Evolutionary conservation across 1,284 basidiomycete species (phyloP).

Genomic region (Ustilago nuda): DNA sequence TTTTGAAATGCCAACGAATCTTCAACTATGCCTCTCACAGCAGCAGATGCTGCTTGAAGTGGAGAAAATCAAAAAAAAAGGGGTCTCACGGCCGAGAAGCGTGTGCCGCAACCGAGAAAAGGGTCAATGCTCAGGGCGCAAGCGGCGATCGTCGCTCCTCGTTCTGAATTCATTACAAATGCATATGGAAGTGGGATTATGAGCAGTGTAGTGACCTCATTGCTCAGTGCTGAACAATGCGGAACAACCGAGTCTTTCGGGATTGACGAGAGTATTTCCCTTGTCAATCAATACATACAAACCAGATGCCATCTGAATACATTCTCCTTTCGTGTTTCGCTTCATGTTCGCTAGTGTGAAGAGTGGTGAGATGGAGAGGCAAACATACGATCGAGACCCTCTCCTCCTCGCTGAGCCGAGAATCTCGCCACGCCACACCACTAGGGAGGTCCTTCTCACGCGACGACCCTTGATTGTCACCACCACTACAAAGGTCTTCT

Average conservation of each 20-base stretch:
- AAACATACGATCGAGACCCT: not conserved
- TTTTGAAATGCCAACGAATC: too few species aligned
- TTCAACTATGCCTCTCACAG: not conserved
- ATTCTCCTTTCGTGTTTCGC: not conserved
- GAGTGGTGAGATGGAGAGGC: not conserved
- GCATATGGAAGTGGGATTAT: not conserved
- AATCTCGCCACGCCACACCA: not conserved
- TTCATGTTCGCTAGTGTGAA: not conserved
- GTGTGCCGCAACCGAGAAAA: not conserved
- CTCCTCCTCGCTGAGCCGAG: not conserved
- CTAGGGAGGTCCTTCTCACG: not conserved
- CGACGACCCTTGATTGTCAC: constrained; percentile 1
- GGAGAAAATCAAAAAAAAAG: not conserved
- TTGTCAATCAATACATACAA: not conserved
- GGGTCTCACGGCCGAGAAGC: not conserved
- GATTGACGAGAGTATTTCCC: constrained; percentile 4
- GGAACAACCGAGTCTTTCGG: constrained; percentile 2
- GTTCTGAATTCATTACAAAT: not conserved
- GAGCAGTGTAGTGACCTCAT: constrained; percentile 4
- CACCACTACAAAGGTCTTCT: constrained; percentile 6
- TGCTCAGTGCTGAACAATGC: not conserved
- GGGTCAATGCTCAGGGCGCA: not conserved
- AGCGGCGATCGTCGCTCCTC: not conserved
- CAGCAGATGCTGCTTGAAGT: not conserved
- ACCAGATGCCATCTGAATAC: not conserved